Conservation (phyloP, 345 rosid genomes). For the Rhizophora apiculata region DNA sequence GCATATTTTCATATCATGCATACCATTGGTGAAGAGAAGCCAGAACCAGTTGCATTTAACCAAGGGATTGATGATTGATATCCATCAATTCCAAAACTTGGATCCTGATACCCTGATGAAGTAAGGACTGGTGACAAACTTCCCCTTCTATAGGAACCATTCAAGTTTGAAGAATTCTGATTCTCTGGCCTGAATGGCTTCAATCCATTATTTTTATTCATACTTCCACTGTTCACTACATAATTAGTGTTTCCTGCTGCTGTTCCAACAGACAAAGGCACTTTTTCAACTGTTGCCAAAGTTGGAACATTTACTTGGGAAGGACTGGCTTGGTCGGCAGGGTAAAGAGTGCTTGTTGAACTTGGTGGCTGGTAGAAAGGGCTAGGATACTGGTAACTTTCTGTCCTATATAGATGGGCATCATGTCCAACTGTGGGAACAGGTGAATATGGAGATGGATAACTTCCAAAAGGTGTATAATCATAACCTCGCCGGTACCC, state of each 20-base stretch:
- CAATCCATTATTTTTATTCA: constrained; percentile 35
- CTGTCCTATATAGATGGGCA: constrained; percentile 36
- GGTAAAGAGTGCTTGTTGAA: constrained; percentile 11
- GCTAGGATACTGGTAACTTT: constrained; percentile 53
- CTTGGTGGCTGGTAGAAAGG: constrained; percentile 37
- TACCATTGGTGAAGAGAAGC: constrained; percentile 27
- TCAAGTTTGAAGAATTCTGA: constrained; percentile 37
- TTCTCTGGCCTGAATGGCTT: constrained; percentile 39
- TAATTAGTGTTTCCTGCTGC: constrained; percentile 24
- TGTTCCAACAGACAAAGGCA: constrained; percentile 31
- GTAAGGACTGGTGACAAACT: constrained; percentile 30
- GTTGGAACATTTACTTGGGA: constrained; percentile 27
- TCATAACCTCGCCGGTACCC: constrained; percentile 42
- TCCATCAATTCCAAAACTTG: constrained; percentile 45
- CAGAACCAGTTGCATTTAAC: constrained; percentile 28
- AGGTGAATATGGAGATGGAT: constrained; percentile 34
- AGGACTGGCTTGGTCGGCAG: constrained; percentile 14
- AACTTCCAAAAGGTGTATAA: constrained; percentile 45
- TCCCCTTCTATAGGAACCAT: constrained; percentile 40
- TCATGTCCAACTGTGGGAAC: constrained; percentile 32
- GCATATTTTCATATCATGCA: neutral
- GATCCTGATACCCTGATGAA: constrained; percentile 42
- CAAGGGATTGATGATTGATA: constrained; percentile 32
- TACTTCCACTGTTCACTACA: constrained; percentile 27
- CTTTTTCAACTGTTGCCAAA: constrained; percentile 25